Evolutionary conservation across 2,329 filamentous ascomycete genomes (phyloP), one percentile per base, ranked within the genome.

Genomic region (Teratosphaeria nubilosa): DNA sequence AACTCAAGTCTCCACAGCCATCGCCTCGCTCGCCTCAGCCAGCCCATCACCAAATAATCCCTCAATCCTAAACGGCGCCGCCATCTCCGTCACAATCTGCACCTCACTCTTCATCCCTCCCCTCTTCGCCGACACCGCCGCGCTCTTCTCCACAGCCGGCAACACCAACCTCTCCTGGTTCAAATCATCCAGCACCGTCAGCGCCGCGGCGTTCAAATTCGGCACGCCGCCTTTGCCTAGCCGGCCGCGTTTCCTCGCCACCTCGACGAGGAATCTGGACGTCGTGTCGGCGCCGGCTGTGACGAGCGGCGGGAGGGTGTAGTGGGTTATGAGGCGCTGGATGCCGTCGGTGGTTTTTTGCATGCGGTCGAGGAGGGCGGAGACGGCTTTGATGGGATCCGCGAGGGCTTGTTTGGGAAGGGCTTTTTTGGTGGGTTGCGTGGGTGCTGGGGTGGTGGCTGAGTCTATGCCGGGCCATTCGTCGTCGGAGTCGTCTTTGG

Each of bases 171-270:
- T 84, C 27, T 91, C 92, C 72, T 97, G 92, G 65, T 94, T 84
- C 90, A 94, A 95, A 77, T 99, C 94, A n/a, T 86, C 94, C 59
- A 99, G 85, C 58, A 99, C 91, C 0, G 90, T 87, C 82, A 94
- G 92, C 62, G 92, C 94, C 7, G 94, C 92, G 56, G 88, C 86
- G 65, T 85, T 80, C 59, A 97, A 74, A 74, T 97, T 99, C 51
- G 94, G 94, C 16, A 97, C 82, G 62, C 94, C 94, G 22, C 92
- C 91, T 65, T 88, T 87, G 55, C 92, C 90, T 16, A 99, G 80
- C 58, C 94, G 81, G 56, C 94, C 94, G 60, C 94, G 83, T 79
- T 96, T 96, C 68, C 94, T 84, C 5, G 94, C 94, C 13, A 99
- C 92, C 72, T 99, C 92, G 56, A 97, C 85, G 37, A 99, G 76